Percentiles rank a stretch among this genome's conserved stretches.
phyloP scores from a whole-genome alignment of 2,329 filamentous ascomycete species.

The Calonectria hongkongensis region DNA sequence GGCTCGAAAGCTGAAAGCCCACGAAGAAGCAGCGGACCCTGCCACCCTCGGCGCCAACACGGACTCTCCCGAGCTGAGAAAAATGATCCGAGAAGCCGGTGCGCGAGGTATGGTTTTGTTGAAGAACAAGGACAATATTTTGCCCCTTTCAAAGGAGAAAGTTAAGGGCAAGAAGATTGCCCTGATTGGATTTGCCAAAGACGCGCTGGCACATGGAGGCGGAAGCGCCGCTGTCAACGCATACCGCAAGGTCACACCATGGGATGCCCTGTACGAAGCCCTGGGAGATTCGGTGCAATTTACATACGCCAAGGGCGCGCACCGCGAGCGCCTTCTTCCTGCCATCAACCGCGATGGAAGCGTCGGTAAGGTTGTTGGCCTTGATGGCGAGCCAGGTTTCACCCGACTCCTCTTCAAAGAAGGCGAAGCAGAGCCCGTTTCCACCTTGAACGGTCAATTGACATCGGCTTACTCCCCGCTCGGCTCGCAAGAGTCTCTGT shows the following conservation, averaged over 20 bases:
- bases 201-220: constrained; percentile 10
- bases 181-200: constrained; percentile 53
- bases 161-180: constrained; percentile 53
- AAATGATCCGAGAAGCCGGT: constrained; percentile 4
- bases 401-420: constrained; percentile 52
- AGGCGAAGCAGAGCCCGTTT: constrained; percentile 44
- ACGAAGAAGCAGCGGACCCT: constrained; percentile 4
- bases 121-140: not conserved
- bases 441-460: constrained; percentile 44
- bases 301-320: constrained; percentile 15
- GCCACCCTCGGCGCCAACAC: not conserved
- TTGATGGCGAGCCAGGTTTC: constrained; percentile 56
- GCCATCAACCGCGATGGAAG: constrained; percentile 2
- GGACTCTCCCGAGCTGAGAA: constrained; percentile 11
- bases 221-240: constrained; percentile 5
- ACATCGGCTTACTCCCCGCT: constrained; percentile 52
- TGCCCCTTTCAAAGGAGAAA: not conserved
- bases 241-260: constrained; percentile 13
- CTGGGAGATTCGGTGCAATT: not conserved
- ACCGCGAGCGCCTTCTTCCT: constrained; percentile 9
- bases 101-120: not conserved
- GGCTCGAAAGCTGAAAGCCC: constrained; percentile 9
- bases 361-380: constrained; percentile 48
- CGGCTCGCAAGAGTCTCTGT: constrained; percentile 51
- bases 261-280: constrained; percentile 13